A percentile compares a stretch with the other conserved stretches of the same genome.
Conservation (phyloP, 306 rosid species). For the Lathyrus tuberosus region DNA sequence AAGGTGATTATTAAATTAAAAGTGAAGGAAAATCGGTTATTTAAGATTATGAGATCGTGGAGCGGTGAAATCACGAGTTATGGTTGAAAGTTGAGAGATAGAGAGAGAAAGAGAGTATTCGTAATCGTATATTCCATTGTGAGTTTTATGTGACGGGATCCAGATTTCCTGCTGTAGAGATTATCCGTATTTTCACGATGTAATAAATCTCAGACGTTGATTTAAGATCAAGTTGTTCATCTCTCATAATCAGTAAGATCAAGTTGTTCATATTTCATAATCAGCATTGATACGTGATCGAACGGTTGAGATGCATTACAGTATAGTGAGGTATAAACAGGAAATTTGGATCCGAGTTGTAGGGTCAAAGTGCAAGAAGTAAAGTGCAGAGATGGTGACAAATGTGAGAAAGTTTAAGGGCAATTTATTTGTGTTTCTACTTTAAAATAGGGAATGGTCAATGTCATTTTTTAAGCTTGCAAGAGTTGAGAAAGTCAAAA, state of each 20-base stretch:
- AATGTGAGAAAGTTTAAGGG: constrained; percentile 30
- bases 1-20: constrained; percentile 10
- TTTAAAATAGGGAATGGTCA: constrained; percentile 29
- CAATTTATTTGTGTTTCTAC: constrained; percentile 22
- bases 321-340: too few relatives aligned
- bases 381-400: constrained; percentile 16
- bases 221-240: too few relatives aligned
- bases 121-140: neutral
- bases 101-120: neutral
- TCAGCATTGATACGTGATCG: too few relatives aligned
- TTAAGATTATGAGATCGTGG: neutral
- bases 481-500: constrained; percentile 23
- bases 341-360: neutral
- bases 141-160: neutral
- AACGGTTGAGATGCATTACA: too few relatives aligned
- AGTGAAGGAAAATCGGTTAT: neutral
- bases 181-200: too few relatives aligned
- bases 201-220: too few relatives aligned
- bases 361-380: constrained; percentile 30
- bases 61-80: constrained; percentile 24
- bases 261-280: too few relatives aligned
- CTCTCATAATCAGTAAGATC: too few relatives aligned
- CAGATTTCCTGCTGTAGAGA: too few relatives aligned
- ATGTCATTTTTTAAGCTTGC: constrained; percentile 32
- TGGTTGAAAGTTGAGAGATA: neutral